These are phyloP conservation scores for Rhizopogon vinicolor DNA, from an alignment of 768 basidiomycete species.

Conservation along the genomic window DNA sequence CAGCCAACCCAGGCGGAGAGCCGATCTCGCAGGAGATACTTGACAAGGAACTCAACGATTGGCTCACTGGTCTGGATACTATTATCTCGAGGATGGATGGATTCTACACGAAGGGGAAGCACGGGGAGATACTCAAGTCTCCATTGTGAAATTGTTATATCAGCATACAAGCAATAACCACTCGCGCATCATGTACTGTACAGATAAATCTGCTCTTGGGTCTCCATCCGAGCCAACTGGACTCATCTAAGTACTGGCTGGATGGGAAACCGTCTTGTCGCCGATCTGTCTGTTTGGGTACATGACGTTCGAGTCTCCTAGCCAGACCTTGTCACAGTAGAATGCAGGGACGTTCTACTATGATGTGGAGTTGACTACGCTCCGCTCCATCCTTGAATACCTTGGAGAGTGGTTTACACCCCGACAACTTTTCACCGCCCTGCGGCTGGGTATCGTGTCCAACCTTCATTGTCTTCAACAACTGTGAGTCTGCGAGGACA, in stretches of 20 bases:
- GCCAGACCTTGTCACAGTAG: too few relatives aligned
- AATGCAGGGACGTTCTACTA: too few relatives aligned
- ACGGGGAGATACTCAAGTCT: conserved; percentile 36
- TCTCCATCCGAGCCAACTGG: background rate
- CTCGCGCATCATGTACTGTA: background rate
- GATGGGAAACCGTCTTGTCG: too few relatives aligned
- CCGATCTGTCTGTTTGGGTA: too few relatives aligned
- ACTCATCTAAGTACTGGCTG: background rate
- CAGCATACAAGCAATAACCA: background rate
- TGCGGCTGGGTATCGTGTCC: too few relatives aligned
- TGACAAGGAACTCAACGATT: conserved; percentile 47
- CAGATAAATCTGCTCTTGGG: background rate
- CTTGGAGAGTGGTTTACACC: too few relatives aligned
- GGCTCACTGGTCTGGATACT: conserved; percentile 55
- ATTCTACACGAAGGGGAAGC: conserved; percentile 53
- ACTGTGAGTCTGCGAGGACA: too few relatives aligned
- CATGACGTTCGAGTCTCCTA: too few relatives aligned
- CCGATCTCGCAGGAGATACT: conserved; percentile 45
- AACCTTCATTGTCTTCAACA: too few relatives aligned
- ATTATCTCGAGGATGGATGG: conserved; percentile 45
- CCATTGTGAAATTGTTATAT: background rate
- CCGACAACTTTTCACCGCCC: too few relatives aligned
- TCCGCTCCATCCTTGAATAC: too few relatives aligned
- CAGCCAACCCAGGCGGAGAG: conserved; percentile 54
- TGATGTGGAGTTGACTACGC: too few relatives aligned